These are phyloP conservation scores for Tetrahymena malaccensis DNA, from an alignment of 73 alveolate species.

Conservation along the genomic window DNA sequence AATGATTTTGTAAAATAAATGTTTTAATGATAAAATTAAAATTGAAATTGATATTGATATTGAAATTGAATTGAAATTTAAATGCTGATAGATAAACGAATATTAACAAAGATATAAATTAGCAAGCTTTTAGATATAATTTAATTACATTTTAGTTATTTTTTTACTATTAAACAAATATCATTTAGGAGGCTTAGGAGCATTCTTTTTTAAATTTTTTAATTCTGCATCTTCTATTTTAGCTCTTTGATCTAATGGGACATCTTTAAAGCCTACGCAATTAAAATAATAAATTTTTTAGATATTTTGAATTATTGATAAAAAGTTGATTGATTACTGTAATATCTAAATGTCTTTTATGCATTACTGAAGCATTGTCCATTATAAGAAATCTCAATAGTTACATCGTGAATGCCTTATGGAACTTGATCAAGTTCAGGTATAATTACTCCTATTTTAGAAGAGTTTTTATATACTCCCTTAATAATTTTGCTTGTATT, in stretches of 20 bases:
- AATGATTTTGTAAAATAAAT: too few relatives aligned
- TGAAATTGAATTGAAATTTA: too few relatives aligned
- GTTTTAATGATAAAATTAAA: too few relatives aligned
- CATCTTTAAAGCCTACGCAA: slow-evolving; percentile 8
- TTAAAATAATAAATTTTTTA: not conserved
- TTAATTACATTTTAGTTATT: not conserved
- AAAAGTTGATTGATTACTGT: not conserved
- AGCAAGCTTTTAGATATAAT: not conserved
- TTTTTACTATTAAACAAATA: not conserved
- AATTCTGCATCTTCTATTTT: slow-evolving; percentile 41
- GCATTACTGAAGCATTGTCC: slow-evolving; percentile 30
- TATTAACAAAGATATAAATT: too few relatives aligned
- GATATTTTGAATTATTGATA: not conserved
- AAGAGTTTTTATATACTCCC: slow-evolving; percentile 17
- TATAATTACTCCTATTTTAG: slow-evolving; percentile 8
- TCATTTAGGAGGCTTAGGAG: slow-evolving; percentile 12
- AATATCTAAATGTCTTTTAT: slow-evolving; percentile 15
- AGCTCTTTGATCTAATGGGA: slow-evolving; percentile 17
- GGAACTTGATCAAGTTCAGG: slow-evolving; percentile 31
- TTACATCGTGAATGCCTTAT: slow-evolving; percentile 31
- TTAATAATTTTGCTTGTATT: not conserved
- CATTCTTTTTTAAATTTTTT: slow-evolving; percentile 29
- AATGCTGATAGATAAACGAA: too few relatives aligned
- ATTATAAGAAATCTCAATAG: slow-evolving; percentile 25
- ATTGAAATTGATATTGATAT: too few relatives aligned